phyloP scores from a whole-genome alignment of 768 basidiomycete genomes.

The Collybia sp. region DNA sequence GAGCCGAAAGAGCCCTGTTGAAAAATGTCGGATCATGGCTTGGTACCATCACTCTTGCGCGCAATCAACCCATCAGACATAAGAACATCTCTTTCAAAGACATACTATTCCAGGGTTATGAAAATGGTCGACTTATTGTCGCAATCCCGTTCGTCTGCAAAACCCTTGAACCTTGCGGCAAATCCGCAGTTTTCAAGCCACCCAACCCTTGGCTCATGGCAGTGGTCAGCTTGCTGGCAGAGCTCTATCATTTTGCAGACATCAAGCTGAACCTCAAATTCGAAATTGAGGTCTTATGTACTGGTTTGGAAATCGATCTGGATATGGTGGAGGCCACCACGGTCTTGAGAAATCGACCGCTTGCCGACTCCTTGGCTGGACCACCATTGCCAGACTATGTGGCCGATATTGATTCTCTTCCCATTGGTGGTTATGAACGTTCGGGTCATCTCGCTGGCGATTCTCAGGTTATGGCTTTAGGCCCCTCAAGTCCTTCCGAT shows the following conservation, averaged over 20 bases:
- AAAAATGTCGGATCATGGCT: conserved; percentile 97
- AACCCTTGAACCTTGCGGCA: conserved; percentile 84
- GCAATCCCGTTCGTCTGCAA: conserved; percentile 99
- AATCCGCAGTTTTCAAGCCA: conserved; percentile 89
- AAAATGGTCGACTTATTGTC: conserved; percentile 84
- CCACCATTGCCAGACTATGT: conserved; percentile 77
- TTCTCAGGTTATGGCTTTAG: conserved; percentile 58
- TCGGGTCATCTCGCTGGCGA: conserved; percentile 36
- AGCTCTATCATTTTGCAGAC: conserved; percentile 97
- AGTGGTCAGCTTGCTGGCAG: conserved; percentile 84
- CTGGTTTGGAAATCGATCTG: conserved; percentile 82
- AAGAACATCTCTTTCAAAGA: conserved; percentile 97
- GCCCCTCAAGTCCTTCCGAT: conserved; percentile 56
- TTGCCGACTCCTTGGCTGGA: conserved; percentile 49
- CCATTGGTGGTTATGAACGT: conserved; percentile 68
- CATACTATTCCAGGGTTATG: conserved; percentile 93
- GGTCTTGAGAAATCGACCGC: conserved; percentile 73
- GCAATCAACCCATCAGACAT: conserved; percentile 89
- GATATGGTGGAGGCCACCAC: conserved; percentile 81
- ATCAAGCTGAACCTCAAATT: conserved; percentile 96
- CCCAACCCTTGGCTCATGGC: conserved; percentile 99
- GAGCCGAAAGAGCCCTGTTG: conserved; percentile 78
- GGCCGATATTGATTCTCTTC: conserved; percentile 72
- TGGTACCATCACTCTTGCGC: conserved; percentile 88
- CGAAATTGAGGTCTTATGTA: conserved; percentile 97